phyloP scores from a whole-genome alignment of 441 rosid species.

The Raphanus hybrid region DNA sequence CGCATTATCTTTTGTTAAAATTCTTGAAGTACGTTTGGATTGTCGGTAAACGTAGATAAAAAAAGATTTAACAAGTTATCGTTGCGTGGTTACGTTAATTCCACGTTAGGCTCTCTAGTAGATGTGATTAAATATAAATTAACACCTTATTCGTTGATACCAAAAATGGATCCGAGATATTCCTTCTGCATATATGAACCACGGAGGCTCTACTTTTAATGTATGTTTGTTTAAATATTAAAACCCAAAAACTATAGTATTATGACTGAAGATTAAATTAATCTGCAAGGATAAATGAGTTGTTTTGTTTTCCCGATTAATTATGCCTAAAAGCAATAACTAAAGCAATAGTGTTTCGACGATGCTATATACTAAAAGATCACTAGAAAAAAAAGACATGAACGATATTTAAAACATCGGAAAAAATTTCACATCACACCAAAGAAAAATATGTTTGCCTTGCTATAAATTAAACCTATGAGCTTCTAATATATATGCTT shows the following conservation, averaged over 20 bases:
- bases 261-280: slow-evolving; percentile 7
- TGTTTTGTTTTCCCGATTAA: slow-evolving; percentile 34
- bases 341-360: neutral
- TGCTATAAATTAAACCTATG: neutral
- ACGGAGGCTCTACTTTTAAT: slow-evolving; percentile 47
- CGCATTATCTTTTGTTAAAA: slow-evolving; percentile 24
- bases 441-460: neutral
- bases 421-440: neutral
- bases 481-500: neutral
- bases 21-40: slow-evolving; percentile 41
- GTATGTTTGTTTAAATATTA: slow-evolving; percentile 26
- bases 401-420: neutral
- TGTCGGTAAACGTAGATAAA: slow-evolving; percentile 16
- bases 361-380: neutral
- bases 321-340: neutral
- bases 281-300: slow-evolving; percentile 25
- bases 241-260: slow-evolving; percentile 13
- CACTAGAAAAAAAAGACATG: neutral
- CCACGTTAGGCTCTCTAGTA: slow-evolving; percentile 34
- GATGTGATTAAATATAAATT: slow-evolving; percentile 22
- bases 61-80: slow-evolving; percentile 8
- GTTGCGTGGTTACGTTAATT: slow-evolving; percentile 24
- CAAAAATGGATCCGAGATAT: slow-evolving; percentile 44
- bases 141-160: slow-evolving; percentile 33
- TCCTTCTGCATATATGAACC: slow-evolving; percentile 48